Evolutionary conservation across 2,329 filamentous ascomycete species (phyloP), one percentile per base, ranked within the genome.

Genomic region (Exophiala oligosperma): DNA sequence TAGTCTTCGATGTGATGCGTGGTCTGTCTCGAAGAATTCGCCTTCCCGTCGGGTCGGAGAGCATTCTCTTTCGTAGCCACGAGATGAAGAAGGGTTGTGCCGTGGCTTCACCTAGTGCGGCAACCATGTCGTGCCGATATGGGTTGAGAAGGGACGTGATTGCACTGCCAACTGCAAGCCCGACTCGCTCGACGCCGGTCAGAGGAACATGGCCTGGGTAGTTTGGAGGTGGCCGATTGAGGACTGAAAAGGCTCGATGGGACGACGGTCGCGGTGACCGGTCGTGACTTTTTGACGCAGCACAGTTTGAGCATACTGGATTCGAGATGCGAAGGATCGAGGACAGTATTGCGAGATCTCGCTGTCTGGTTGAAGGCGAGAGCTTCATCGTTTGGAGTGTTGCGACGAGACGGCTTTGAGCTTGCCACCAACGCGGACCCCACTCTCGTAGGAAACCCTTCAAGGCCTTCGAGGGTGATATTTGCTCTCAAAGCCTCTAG

Each of bases 31-130:
- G 90, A 63, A 99, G 86, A 72, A 99, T 97, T 50, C 92, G 88
- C 1, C 94, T 89, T 56, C 94, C 94, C 0, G 91, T 96, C 1
- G 90, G 81, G 64, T 87, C 80, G 28, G 85, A 78, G 54, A 99
- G 90, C 94, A 99, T 99, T 63, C 89, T 90, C 71, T 93, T 85
- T 65, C 91, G 92, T 21, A 99, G 90, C 56, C 91, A 90, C 75
- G 90, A 85, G 74, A 97, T 92, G 78, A 97, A 97, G 81, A 92
- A 96, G 11, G 94, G 94, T 8, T 92, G 91, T 23, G 92, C 91
- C 2, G 94, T 97, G 28, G 92, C 87, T 80, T 99, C 94, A 70
- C 92, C 93, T n/a, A 96, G 84, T 35, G 91, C 85, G 35, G 94
- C 94, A 67, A 99, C 95, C 66, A 99, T 86, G 77, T 99, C 94